These are phyloP conservation scores for Macrophomina tecta DNA, from an alignment of 2,329 filamentous ascomycete genomes.

Conservation along the genomic window DNA sequence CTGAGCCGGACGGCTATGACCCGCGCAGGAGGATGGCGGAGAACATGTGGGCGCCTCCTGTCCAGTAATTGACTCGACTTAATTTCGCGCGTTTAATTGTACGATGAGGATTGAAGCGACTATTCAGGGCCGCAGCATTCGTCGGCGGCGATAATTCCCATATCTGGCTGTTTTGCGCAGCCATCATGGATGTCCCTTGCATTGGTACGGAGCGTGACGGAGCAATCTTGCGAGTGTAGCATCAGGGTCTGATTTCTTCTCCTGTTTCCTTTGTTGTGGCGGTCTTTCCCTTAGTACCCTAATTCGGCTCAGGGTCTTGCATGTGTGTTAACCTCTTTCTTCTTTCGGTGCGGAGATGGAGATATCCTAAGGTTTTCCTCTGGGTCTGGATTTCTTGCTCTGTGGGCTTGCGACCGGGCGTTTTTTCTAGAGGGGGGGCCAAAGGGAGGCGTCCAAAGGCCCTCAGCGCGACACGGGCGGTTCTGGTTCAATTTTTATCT, in stretches of 20 bases:
- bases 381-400: conserved; percentile 26
- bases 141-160: conserved; percentile 23
- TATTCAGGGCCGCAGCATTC: conserved; percentile 8
- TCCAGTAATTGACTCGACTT: conserved; percentile 41
- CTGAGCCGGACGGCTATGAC: conserved; percentile 62
- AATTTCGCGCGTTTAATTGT: conserved; percentile 32
- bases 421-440: conserved; percentile 27
- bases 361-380: conserved; percentile 28
- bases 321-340: conserved; percentile 31
- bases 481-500: conserved; percentile 15
- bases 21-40: conserved; percentile 45
- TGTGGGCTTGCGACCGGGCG: conserved; percentile 27
- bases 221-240: conserved; percentile 28
- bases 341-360: conserved; percentile 31
- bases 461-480: conserved; percentile 19
- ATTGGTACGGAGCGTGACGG: conserved; percentile 28
- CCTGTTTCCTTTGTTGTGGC: conserved; percentile 38
- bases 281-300: conserved; percentile 25
- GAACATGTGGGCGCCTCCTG: conserved; percentile 51
- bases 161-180: conserved; percentile 12
- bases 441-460: conserved; percentile 27
- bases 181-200: conserved; percentile 24
- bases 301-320: conserved; percentile 28
- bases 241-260: conserved; percentile 31
- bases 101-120: conserved; percentile 29